These are phyloP conservation scores for Chondrus crispus DNA, from an alignment of 23 red algal species.

Conservation along the genomic window DNA sequence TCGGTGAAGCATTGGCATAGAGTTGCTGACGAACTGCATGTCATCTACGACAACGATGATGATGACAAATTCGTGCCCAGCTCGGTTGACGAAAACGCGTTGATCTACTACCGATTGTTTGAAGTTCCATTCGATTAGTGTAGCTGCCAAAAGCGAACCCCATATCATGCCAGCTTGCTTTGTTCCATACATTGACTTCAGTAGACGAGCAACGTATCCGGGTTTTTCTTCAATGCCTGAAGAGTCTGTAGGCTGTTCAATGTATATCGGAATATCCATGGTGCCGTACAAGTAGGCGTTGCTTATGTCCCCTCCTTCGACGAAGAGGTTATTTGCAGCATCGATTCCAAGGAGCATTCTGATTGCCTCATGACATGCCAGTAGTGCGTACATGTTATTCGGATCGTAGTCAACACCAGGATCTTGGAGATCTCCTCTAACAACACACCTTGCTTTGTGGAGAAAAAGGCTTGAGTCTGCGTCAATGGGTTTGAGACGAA, in stretches of 20 bases:
- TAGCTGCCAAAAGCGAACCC: neutral
- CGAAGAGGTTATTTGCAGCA: neutral
- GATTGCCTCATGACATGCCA: neutral
- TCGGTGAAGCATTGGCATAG: neutral
- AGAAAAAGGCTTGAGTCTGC: neutral
- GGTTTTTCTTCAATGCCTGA: neutral
- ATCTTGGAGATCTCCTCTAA: neutral
- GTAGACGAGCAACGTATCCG: neutral
- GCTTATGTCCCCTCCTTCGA: neutral
- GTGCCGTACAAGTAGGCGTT: neutral
- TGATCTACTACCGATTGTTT: neutral
- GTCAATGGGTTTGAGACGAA: neutral
- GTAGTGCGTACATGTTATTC: neutral
- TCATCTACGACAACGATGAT: neutral
- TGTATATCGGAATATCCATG: neutral
- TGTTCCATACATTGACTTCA: neutral
- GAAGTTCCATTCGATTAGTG: neutral
- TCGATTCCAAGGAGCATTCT: neutral
- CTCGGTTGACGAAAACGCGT: neutral
- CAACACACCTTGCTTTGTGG: neutral
- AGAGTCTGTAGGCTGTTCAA: neutral
- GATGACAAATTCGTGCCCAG: neutral
- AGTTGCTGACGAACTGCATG: neutral
- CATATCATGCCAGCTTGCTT: neutral
- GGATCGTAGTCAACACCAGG: neutral